Evolutionary conservation across 2,329 filamentous ascomycete species (phyloP), one percentile per base, ranked within the genome.

Genomic region (Coleophoma cylindrospora): DNA sequence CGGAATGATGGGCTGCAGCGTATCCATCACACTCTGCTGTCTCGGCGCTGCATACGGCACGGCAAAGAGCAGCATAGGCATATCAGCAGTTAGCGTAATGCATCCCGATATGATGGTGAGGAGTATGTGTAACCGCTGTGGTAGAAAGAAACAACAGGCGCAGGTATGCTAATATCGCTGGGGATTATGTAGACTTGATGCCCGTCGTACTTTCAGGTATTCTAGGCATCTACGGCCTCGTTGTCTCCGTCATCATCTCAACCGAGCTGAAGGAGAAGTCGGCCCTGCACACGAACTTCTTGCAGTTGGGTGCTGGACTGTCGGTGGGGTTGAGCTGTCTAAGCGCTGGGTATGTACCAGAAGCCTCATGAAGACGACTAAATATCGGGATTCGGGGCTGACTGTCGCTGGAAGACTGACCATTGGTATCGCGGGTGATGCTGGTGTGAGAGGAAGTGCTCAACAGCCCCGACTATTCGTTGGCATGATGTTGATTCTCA

Each of bases 171-270:
- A 5, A 27, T 27, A 7, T 27, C 27, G 27, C 27, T 27, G 6
- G 27, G 9, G 9, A 27, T 8, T 27, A 27, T 27, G 9, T 61
- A 96, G 92, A 96, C 80, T 95, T 97, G 72, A 91, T 97, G 62
- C 92, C 92, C 70, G 91, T 96, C 74, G 95, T 99, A 83, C 96
- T 99, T 90, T 91, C 94, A 77, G 94, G 92, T 95, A 96, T 97
- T 75, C 96, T 99, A 74, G 91, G 89, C 85, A 97, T 97, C 74
- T 97, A 92, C 76, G 88, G 88, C 64, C 81, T 92, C 60, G 88
- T 92, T 73, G 86, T 91, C 56, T 89, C 87, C 19, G 87, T 92
- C 68, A 74, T 92, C 62, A 89, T 92, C 68, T 89, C 87, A 64
- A 86, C 89, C 66, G 80, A 81, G 62, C 76, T 92, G 57, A 77